Conservation (phyloP, 1,284 basidiomycete species). For the Cryptococcus neoformans region DNA sequence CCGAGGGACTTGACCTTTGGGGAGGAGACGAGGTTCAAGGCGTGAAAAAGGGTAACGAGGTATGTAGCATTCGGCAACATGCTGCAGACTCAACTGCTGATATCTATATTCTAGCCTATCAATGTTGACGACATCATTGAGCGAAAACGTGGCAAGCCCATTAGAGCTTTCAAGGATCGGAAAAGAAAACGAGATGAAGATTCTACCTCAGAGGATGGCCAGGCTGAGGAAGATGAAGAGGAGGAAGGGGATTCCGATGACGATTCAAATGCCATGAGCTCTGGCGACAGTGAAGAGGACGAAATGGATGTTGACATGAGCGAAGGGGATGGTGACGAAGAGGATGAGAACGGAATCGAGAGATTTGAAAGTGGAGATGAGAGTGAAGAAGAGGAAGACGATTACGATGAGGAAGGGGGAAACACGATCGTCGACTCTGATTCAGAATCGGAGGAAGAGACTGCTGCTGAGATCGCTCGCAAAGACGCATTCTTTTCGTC, state of each 20-base stretch:
- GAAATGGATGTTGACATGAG: slow-evolving; percentile 40
- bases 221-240: slow-evolving; percentile 23
- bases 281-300: slow-evolving; percentile 23
- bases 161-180: slow-evolving; percentile 54
- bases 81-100: too few relatives aligned
- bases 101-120: slow-evolving; percentile 55
- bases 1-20: slow-evolving; percentile 35
- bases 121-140: slow-evolving; percentile 91
- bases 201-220: slow-evolving; percentile 28
- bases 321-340: slow-evolving; percentile 35
- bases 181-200: slow-evolving; percentile 54
- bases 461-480: slow-evolving; percentile 67
- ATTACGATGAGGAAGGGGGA: slow-evolving; percentile 28
- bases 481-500: slow-evolving; percentile 83
- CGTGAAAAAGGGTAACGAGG: slow-evolving; percentile 58
- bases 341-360: slow-evolving; percentile 36
- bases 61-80: slow-evolving; percentile 47
- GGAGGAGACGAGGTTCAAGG: slow-evolving; percentile 38
- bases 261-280: slow-evolving; percentile 30
- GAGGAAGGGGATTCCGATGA: slow-evolving; percentile 22
- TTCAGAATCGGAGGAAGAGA: slow-evolving; percentile 56
- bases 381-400: slow-evolving; percentile 50
- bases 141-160: slow-evolving; percentile 55
- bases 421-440: too few relatives aligned
- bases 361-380: slow-evolving; percentile 49